A percentile compares a stretch with the other conserved stretches of the same genome.
Conservation (phyloP, 129 eudicot species). For the Centaurea solstitialis region DNA sequence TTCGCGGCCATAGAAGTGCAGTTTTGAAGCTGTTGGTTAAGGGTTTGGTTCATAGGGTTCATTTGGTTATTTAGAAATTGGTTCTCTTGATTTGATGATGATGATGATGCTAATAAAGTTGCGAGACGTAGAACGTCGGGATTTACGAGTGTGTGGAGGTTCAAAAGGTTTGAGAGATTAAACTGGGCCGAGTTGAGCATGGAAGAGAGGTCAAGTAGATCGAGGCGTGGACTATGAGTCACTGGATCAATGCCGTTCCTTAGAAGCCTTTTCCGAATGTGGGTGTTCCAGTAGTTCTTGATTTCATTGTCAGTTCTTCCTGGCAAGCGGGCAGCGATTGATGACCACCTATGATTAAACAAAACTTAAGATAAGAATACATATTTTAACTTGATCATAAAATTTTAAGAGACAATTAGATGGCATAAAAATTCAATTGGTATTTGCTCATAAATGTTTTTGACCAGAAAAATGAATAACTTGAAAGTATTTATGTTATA, state of each 20-base stretch:
- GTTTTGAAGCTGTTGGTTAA: conserved; percentile 30
- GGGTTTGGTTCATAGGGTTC: conserved; percentile 38
- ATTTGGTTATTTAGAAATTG: conserved; percentile 35
- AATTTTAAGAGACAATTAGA: neutral
- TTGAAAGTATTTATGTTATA: neutral
- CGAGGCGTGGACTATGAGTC: conserved; percentile 84
- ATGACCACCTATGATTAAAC: conserved; percentile 59
- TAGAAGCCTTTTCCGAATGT: conserved; percentile 66
- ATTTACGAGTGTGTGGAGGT: conserved; percentile 69
- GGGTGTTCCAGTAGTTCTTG: conserved; percentile 84
- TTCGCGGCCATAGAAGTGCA: conserved; percentile 23
- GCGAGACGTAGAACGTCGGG: conserved; percentile 68
- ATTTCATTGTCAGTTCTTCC: conserved; percentile 84
- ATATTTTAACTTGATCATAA: neutral
- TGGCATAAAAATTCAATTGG: neutral
- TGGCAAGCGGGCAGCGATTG: conserved; percentile 70
- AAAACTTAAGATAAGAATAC: neutral
- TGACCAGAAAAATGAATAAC: neutral
- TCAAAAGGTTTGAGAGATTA: conserved; percentile 66
- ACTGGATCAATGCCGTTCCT: conserved; percentile 79
- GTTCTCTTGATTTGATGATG: conserved; percentile 40
- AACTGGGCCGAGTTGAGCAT: conserved; percentile 68
- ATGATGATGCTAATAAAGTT: conserved; percentile 50
- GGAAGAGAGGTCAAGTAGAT: conserved; percentile 65
- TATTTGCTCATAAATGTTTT: neutral